A percentile compares a stretch with the other conserved stretches of the same genome.
These are phyloP conservation scores for Akanthomyces dipterigenus DNA, from an alignment of 2,329 filamentous ascomycete genomes.

Conservation along the genomic window DNA sequence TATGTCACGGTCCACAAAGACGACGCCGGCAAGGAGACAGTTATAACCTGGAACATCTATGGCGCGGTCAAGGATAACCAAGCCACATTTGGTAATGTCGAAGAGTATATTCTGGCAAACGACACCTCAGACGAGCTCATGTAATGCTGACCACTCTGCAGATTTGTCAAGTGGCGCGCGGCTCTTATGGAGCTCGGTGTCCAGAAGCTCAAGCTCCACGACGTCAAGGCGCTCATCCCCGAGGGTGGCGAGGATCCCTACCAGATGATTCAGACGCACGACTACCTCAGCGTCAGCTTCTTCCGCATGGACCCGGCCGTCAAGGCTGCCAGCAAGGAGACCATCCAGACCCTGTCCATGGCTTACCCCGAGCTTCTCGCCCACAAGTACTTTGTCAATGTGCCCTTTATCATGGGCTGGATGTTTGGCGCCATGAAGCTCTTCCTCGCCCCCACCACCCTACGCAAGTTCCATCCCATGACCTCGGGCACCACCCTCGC, in stretches of 20 bases:
- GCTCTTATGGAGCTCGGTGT: constrained; percentile 86
- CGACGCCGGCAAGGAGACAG: constrained; percentile 46
- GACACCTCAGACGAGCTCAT: background rate
- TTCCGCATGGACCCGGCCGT: constrained; percentile 71
- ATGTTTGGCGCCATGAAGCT: constrained; percentile 70
- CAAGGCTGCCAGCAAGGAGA: constrained; percentile 70
- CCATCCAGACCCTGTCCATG: constrained; percentile 71
- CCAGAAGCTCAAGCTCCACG: constrained; percentile 61
- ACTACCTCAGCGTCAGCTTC: constrained; percentile 85
- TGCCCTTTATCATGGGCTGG: constrained; percentile 87
- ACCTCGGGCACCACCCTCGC: constrained; percentile 65
- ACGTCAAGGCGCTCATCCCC: constrained; percentile 64
- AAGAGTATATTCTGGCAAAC: constrained; percentile 54
- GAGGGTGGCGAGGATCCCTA: constrained; percentile 75
- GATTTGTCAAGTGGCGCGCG: constrained; percentile 84
- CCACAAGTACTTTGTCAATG: constrained; percentile 94
- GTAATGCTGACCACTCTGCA: constrained; percentile 28
- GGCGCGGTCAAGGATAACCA: constrained; percentile 77
- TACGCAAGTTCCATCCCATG: constrained; percentile 75
- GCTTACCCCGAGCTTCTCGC: constrained; percentile 81
- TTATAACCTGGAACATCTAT: constrained; percentile 93
- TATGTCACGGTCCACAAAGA: constrained; percentile 69
- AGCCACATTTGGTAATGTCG: constrained; percentile 74
- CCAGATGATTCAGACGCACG: constrained; percentile 87
- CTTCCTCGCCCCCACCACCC: constrained; percentile 64